Conservation (phyloP, 1,284 basidiomycete genomes). For the Schizophyllum commune region DNA sequence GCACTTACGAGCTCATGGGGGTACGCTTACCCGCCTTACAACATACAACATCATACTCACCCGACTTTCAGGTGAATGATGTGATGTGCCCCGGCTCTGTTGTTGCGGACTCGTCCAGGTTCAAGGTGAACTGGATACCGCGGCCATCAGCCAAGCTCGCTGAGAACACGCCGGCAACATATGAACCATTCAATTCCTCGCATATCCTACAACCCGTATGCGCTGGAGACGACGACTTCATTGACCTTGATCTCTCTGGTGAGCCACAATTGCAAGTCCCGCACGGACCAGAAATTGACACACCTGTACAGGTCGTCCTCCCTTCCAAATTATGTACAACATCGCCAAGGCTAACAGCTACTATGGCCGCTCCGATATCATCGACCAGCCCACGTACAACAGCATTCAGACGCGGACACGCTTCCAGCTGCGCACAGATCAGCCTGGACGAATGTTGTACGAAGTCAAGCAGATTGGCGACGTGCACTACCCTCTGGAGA, state of each 20-base stretch:
- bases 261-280: conserved; percentile 13
- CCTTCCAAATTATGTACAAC: conserved; percentile 83
- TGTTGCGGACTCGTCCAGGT: conserved; percentile 50
- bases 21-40: conserved; percentile 30
- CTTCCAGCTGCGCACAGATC: conserved; percentile 77
- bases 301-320: conserved; percentile 54
- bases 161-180: conserved; percentile 42
- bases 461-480: conserved; percentile 87
- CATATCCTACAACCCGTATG: conserved; percentile 73
- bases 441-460: conserved; percentile 80
- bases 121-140: conserved; percentile 69
- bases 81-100: conserved; percentile 80
- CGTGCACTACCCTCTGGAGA: conserved; percentile 71
- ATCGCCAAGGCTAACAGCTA: conserved; percentile 55
- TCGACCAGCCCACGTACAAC: conserved; percentile 74
- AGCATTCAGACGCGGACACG: conserved; percentile 79
- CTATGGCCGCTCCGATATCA: conserved; percentile 46
- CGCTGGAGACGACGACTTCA: conserved; percentile 70
- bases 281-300: conserved; percentile 4
- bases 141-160: conserved; percentile 62
- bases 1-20: conserved; percentile 69
- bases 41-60: not conserved
- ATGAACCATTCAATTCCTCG: conserved; percentile 57
- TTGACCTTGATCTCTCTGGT: conserved; percentile 77
- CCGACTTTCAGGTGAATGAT: conserved; percentile 58